Conservation (phyloP, 1,139 yeast species). For the Suhomyces choctaworum region DNA sequence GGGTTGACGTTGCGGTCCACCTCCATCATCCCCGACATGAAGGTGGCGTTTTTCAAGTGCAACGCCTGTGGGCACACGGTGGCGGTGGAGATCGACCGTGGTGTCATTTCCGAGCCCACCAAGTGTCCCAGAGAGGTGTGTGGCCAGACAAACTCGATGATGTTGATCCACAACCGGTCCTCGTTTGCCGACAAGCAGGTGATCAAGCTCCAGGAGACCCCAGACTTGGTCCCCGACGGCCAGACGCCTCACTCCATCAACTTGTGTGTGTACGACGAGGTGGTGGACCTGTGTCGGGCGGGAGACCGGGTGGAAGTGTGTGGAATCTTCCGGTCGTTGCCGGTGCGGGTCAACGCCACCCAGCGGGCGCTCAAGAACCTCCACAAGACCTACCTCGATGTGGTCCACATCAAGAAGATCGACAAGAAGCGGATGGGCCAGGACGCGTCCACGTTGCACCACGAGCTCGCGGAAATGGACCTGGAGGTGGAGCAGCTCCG, state of each 20-base stretch:
- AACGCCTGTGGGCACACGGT: conserved; percentile 92
- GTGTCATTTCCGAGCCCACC: conserved; percentile 90
- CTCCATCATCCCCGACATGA: conserved; percentile 96
- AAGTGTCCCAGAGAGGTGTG: conserved; percentile 89
- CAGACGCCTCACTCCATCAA: conserved; percentile 98
- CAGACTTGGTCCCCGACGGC: conserved; percentile 97
- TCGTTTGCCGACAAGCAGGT: conserved; percentile 95
- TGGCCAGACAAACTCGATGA: conserved; percentile 85
- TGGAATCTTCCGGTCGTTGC: conserved; percentile 90
- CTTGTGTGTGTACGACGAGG: conserved; percentile 90
- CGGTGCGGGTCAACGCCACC: conserved; percentile 83
- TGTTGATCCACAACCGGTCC: conserved; percentile 85
- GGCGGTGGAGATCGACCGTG: conserved; percentile 91
- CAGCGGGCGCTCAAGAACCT: conserved; percentile 81
- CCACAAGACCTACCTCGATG: conserved; percentile 92
- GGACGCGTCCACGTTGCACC: conserved; percentile 66
- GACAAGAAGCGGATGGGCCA: conserved; percentile 80
- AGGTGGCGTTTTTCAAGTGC: conserved; percentile 94
- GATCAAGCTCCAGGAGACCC: conserved; percentile 92
- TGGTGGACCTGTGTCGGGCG: conserved; percentile 92
- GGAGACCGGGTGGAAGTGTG: conserved; percentile 97
- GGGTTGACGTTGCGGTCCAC: conserved; percentile 90
- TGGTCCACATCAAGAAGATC: conserved; percentile 85
- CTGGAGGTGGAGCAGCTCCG: conserved; percentile 75
- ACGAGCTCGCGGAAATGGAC: conserved; percentile 49